Conservation (phyloP, 192 early-diverging fungal genomes). For the Mortierella antarctica region DNA sequence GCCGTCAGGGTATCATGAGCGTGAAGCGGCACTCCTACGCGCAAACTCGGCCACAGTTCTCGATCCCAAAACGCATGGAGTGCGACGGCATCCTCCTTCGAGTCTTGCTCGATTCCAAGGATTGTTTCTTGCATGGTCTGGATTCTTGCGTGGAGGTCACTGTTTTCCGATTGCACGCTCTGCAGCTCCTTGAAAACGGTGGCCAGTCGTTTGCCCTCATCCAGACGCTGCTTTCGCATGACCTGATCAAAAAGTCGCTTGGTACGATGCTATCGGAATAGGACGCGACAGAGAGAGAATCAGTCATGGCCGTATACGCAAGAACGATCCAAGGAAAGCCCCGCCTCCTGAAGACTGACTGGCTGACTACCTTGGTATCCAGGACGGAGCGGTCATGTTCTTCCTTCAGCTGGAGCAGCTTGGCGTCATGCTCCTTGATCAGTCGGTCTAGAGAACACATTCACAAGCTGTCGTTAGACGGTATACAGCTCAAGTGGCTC, state of each 20-base stretch:
- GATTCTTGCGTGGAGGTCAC: not conserved
- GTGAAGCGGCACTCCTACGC: too few species aligned
- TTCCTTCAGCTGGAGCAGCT: not conserved
- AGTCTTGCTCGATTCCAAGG: not conserved
- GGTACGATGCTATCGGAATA: slow-evolving; percentile 1
- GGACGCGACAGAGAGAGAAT: not conserved
- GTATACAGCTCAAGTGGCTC: not conserved
- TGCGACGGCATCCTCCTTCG: too few species aligned
- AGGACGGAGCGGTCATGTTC: not conserved
- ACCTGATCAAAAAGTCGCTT: not conserved
- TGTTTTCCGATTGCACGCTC: not conserved
- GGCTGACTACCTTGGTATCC: not conserved
- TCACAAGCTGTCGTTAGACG: not conserved
- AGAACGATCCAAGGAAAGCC: not conserved
- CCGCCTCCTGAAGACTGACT: too few species aligned
- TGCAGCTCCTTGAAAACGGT: not conserved
- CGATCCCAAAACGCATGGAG: too few species aligned
- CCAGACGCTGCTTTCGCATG: slow-evolving; percentile 1
- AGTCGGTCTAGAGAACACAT: not conserved
- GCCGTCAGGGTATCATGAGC: too few species aligned
- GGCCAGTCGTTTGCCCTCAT: slow-evolving; percentile 7
- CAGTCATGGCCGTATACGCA: not conserved
- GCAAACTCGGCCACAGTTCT: too few species aligned
- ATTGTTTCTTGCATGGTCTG: not conserved
- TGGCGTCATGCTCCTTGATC: not conserved